Percentiles rank a stretch among this genome's conserved stretches.
phyloP scores from a whole-genome alignment of 192 early-diverging fungal species.

The Haplosporangium gracile region DNA sequence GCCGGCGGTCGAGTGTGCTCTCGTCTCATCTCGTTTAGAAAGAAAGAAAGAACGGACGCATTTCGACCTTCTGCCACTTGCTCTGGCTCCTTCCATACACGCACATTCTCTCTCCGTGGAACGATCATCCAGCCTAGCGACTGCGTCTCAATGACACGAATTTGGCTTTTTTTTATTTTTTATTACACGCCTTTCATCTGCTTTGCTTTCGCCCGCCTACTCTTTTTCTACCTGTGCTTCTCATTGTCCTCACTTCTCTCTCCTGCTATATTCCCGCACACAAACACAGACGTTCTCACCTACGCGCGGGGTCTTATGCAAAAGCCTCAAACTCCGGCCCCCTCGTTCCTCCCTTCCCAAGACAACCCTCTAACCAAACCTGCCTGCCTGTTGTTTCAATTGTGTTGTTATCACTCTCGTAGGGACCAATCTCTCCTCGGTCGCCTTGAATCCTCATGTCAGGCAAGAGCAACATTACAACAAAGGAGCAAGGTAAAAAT shows the following conservation, averaged over 20 bases:
- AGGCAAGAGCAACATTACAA: constrained; percentile 47
- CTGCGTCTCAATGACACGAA: not conserved
- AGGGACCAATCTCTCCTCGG: constrained; percentile 28
- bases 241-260: not conserved
- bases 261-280: not conserved
- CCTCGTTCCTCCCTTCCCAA: not conserved
- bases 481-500: constrained; percentile 52
- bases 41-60: not conserved
- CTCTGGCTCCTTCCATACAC: not conserved
- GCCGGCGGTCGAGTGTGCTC: not conserved
- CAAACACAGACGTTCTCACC: not conserved
- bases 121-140: not conserved
- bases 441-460: constrained; percentile 52
- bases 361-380: not conserved
- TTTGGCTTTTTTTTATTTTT: constrained; percentile 26
- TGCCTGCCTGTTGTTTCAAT: not conserved
- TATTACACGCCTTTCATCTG: constrained; percentile 10
- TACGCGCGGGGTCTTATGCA: not conserved
- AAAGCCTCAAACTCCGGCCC: not conserved
- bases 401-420: not conserved
- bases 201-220: not conserved
- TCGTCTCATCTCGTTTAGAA: not conserved
- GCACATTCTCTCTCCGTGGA: not conserved
- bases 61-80: constrained; percentile 4
- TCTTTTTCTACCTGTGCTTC: not conserved